phyloP scores from a whole-genome alignment of 768 basidiomycete genomes.

The Naganishia randhawae region DNA sequence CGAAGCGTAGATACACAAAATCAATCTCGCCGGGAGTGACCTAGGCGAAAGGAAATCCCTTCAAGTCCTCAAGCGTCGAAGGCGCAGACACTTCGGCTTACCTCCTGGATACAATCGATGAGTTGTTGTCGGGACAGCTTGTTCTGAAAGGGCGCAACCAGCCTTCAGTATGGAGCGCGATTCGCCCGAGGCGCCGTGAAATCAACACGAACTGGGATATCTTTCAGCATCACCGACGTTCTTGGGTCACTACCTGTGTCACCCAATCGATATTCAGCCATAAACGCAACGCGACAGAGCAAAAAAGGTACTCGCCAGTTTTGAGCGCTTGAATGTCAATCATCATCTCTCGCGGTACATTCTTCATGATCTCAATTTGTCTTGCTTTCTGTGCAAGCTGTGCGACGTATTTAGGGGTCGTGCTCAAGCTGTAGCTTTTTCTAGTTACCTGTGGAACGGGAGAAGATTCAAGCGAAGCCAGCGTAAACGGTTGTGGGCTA shows the following conservation, averaged over 20 bases:
- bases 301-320: background rate
- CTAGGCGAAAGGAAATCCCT: constrained; percentile 28
- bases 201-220: constrained; percentile 41
- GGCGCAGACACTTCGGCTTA: constrained; percentile 23
- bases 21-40: constrained; percentile 46
- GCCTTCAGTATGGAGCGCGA: background rate
- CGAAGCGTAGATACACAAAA: constrained; percentile 50
- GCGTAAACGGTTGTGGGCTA: background rate
- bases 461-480: background rate
- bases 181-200: background rate
- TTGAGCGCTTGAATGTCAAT: constrained; percentile 5
- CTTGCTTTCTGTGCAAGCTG: background rate
- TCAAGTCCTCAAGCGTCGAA: background rate
- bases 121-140: constrained; percentile 47
- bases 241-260: constrained; percentile 31
- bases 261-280: background rate
- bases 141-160: constrained; percentile 35
- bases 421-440: constrained; percentile 12
- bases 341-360: constrained; percentile 15
- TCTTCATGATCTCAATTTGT: constrained; percentile 20
- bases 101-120: constrained; percentile 43
- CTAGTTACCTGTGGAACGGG: background rate
- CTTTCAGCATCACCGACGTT: constrained; percentile 50
- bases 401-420: constrained; percentile 7
- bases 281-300: too few species aligned